Percentiles rank a stretch among this genome's conserved stretches.
phyloP scores from a whole-genome alignment of 805 yeast species.

The Pichia cabralensis region DNA sequence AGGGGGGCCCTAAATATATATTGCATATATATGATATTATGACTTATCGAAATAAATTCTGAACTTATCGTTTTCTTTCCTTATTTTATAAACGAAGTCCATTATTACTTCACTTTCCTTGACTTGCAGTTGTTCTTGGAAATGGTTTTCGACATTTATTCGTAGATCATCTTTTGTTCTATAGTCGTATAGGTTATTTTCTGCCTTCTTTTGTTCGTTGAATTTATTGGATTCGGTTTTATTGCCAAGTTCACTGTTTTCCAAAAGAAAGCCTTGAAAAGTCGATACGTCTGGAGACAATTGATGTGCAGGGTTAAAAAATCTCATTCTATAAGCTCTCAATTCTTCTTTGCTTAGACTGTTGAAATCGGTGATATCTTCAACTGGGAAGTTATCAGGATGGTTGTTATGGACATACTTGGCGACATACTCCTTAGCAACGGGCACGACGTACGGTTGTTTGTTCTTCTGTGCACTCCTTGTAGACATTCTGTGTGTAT shows the following conservation, averaged over 20 bases:
- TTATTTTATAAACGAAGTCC: slow-evolving; percentile 78
- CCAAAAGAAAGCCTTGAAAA: slow-evolving; percentile 58
- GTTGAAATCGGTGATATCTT: slow-evolving; percentile 62
- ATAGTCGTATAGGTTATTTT: slow-evolving; percentile 23
- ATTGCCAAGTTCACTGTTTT: slow-evolving; percentile 58
- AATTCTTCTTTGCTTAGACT: slow-evolving; percentile 52
- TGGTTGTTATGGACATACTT: slow-evolving; percentile 69
- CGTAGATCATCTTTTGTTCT: slow-evolving; percentile 22
- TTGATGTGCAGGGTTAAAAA: slow-evolving; percentile 22
- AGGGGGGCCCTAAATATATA: too few relatives aligned
- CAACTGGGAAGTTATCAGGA: slow-evolving; percentile 42
- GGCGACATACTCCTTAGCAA: slow-evolving; percentile 57
- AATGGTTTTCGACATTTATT: slow-evolving; percentile 40
- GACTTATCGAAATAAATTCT: slow-evolving; percentile 29
- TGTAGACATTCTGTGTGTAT: slow-evolving; percentile 6
- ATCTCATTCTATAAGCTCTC: slow-evolving; percentile 56
- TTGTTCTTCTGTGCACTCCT: slow-evolving; percentile 11
- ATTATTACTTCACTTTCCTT: slow-evolving; percentile 84
- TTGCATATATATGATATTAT: not conserved
- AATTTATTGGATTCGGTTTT: slow-evolving; percentile 37
- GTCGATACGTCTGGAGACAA: slow-evolving; percentile 55
- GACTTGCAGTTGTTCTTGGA: slow-evolving; percentile 38
- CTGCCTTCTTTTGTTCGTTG: slow-evolving; percentile 19
- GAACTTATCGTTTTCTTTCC: slow-evolving; percentile 43
- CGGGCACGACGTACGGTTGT: slow-evolving; percentile 35